Base-by-base conservation (phyloP, 306 rosid genomes). In the Oemleria cerasiformis region DNA sequence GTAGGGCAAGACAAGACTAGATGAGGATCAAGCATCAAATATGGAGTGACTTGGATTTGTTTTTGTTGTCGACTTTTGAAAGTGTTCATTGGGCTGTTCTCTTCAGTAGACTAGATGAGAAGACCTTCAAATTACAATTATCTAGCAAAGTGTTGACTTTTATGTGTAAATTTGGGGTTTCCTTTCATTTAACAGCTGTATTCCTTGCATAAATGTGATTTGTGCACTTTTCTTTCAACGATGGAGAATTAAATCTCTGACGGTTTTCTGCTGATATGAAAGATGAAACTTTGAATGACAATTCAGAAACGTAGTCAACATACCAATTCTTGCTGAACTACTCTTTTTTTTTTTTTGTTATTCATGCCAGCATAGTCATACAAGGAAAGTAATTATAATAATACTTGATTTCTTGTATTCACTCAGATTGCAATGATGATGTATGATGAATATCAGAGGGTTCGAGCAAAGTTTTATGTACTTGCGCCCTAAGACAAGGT, bases 391-490 rank as follows among this genome's bases (percentile, higher is more conserved):
- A 55, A 14, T 30, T 41, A n/a, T 25, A 70, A 70, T 83, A 85
- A 85, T 86, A 73, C 89, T 30, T 84, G 88, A 77, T 92, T 86
- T 86, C 81, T 84, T 90, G 79, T 85, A 92, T 91, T 82, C 82
- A 72, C 87, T 80, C 97, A 90, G 97, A 83, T 87, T 87, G 92
- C 96, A 89, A 87, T 83, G 96, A 89, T 89, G 96, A 92, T 92
- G 96, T 89, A 84, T 88, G 97, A 91, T 93, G 98, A 86, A 80
- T 87, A 78, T 85, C 86, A 71, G 85, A 83, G 82, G 89, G 88
- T 79, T 89, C 88, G 42, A 71, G 97, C 85, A 68, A 84, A 76
- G 87, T 79, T 84, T 75, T 60, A 78, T 81, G 87, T 84, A 78
- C 87, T 71, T 82, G 88, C 86, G 72, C 84, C 75, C 86, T 84